Percentiles rank a stretch among this genome's conserved stretches.
Evolutionary conservation across 2,329 filamentous ascomycete genomes (phyloP).

Genomic region (Monosporascus cannonballus): DNA sequence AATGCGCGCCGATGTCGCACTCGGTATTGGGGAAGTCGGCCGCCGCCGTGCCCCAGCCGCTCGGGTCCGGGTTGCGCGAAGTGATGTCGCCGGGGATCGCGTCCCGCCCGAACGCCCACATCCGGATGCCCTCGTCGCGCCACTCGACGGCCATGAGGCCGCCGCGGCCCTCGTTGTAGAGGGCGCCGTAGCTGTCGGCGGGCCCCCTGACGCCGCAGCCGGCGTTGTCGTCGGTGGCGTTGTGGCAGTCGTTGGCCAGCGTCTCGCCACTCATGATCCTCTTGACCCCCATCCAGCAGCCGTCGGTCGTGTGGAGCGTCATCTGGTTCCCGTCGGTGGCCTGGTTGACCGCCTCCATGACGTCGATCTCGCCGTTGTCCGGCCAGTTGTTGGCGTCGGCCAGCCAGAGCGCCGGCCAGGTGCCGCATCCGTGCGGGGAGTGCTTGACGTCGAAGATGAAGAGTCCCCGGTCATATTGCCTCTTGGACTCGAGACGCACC

Average conservation of each 20-base stretch:
- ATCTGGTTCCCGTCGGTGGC: slow-evolving; percentile 50
- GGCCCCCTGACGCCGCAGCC: slow-evolving; percentile 49
- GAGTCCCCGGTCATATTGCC: slow-evolving; percentile 54
- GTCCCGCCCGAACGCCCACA: slow-evolving; percentile 52
- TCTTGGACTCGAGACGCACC: slow-evolving; percentile 56
- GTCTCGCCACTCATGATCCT: slow-evolving; percentile 45
- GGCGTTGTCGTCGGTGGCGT: slow-evolving; percentile 43
- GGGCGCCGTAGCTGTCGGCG: slow-evolving; percentile 40
- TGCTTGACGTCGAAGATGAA: slow-evolving; percentile 63
- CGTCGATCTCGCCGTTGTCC: slow-evolving; percentile 56
- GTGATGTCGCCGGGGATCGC: slow-evolving; percentile 47
- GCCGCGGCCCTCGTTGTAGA: slow-evolving; percentile 48
- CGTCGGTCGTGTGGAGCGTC: slow-evolving; percentile 50
- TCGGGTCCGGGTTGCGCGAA: slow-evolving; percentile 48
- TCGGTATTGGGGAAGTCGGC: slow-evolving; percentile 61
- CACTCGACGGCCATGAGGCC: slow-evolving; percentile 58
- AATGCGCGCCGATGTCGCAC: slow-evolving; percentile 54
- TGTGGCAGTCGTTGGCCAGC: slow-evolving; percentile 42
- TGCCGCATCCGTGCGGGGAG: slow-evolving; percentile 56
- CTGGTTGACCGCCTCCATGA: slow-evolving; percentile 54
- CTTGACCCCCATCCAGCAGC: slow-evolving; percentile 47
- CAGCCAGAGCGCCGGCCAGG: slow-evolving; percentile 63
- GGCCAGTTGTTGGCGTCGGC: slow-evolving; percentile 57
- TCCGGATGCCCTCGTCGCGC: slow-evolving; percentile 52
- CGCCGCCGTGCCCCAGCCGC: slow-evolving; percentile 53